Conservation (phyloP, 2,329 filamentous ascomycete genomes). For the Cladosporium phlei region DNA sequence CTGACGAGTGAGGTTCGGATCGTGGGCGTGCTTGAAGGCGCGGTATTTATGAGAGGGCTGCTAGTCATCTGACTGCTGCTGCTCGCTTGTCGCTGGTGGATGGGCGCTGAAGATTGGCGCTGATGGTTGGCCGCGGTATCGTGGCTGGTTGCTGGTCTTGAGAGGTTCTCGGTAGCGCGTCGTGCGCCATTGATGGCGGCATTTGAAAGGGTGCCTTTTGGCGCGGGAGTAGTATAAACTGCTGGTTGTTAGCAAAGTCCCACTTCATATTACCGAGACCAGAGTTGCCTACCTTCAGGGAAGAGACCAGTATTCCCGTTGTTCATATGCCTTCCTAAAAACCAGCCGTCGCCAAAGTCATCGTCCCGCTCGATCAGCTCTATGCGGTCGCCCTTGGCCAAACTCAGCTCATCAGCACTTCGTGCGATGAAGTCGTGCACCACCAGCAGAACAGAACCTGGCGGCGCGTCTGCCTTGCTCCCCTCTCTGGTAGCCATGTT, state of each 20-base stretch:
- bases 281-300: conserved; percentile 61
- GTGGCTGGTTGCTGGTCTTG: conserved; percentile 10
- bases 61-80: conserved; percentile 11
- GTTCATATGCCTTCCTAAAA: conserved; percentile 66
- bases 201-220: conserved; percentile 30
- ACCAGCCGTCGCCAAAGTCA: conserved; percentile 80
- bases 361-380: conserved; percentile 81
- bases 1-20: conserved; percentile 11
- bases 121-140: conserved; percentile 13
- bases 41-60: conserved; percentile 4
- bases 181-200: conserved; percentile 23
- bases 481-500: conserved; percentile 24
- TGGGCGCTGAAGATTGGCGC: conserved; percentile 10
- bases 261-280: conserved; percentile 16
- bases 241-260: conserved; percentile 15
- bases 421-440: conserved; percentile 87
- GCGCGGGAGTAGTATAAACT: conserved; percentile 38
- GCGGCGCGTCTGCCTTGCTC: conserved; percentile 23
- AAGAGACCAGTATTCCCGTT: conserved; percentile 75
- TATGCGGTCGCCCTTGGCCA: conserved; percentile 78
- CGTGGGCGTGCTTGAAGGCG: conserved; percentile 2
- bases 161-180: conserved; percentile 27
- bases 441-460: conserved; percentile 53
- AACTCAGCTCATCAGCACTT: conserved; percentile 85
- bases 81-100: conserved; percentile 15